These are phyloP conservation scores for Coccomyxa sp. DNA, from an alignment of 139 green algal genomes.

Conservation along the genomic window DNA sequence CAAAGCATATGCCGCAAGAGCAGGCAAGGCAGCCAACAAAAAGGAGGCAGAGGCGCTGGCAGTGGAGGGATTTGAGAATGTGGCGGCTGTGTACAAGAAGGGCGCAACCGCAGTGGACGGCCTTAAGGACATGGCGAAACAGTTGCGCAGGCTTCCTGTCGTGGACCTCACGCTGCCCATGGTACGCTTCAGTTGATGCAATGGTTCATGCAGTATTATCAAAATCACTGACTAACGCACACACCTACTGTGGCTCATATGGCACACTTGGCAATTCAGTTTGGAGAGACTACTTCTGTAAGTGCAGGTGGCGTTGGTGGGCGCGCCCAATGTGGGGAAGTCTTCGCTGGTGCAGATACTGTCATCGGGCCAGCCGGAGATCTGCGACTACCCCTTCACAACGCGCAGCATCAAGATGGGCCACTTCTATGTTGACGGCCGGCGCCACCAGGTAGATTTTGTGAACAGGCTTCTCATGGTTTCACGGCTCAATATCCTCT, in stretches of 20 bases:
- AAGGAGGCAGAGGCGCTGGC: slow-evolving; percentile 51
- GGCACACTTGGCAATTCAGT: neutral
- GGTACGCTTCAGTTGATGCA: slow-evolving; percentile 28
- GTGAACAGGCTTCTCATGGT: neutral
- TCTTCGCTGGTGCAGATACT: slow-evolving; percentile 83
- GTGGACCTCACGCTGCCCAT: slow-evolving; percentile 81
- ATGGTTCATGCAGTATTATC: neutral
- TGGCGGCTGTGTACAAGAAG: slow-evolving; percentile 52
- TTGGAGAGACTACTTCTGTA: neutral
- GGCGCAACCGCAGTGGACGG: slow-evolving; percentile 47
- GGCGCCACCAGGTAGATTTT: slow-evolving; percentile 69
- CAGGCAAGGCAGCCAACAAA: slow-evolving; percentile 55
- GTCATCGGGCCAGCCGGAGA: slow-evolving; percentile 74
- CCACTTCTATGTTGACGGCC: slow-evolving; percentile 87
- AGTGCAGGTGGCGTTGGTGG: slow-evolving; percentile 68
- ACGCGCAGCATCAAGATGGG: slow-evolving; percentile 95
- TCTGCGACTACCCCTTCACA: slow-evolving; percentile 99
- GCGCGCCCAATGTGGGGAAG: slow-evolving; percentile 95
- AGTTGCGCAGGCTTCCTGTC: slow-evolving; percentile 73
- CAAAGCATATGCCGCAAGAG: slow-evolving; percentile 66
- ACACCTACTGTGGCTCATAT: neutral
- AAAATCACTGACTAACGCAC: too few relatives aligned
- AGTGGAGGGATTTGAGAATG: slow-evolving; percentile 56
- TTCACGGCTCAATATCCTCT: neutral
- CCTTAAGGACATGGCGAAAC: slow-evolving; percentile 70